phyloP scores from a whole-genome alignment of 23 red algal genomes.

The Rhodosorus marinus region DNA sequence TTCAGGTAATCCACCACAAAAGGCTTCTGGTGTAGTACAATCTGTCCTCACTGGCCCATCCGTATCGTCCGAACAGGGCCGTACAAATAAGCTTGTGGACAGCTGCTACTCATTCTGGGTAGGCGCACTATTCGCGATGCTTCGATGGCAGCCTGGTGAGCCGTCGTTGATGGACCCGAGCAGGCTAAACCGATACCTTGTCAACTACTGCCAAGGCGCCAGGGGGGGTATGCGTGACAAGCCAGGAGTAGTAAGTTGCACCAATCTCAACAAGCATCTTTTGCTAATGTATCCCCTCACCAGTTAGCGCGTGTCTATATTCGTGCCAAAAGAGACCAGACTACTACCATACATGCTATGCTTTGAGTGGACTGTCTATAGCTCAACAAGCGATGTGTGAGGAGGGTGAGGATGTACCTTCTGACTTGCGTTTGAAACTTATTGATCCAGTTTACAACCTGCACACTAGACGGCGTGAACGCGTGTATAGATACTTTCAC shows the following conservation, averaged over 20 bases:
- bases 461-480: background rate
- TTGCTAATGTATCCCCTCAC: no score
- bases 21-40: no score
- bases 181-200: conserved; percentile 23
- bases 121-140: conserved; percentile 19
- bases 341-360: conserved; percentile 93
- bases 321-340: conserved; percentile 24
- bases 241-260: no score
- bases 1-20: no score
- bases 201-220: conserved; percentile 55
- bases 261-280: no score
- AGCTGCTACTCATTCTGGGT: conserved; percentile 92
- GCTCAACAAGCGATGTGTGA: conserved; percentile 35
- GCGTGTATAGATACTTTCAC: background rate
- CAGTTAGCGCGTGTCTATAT: no score
- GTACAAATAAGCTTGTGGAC: conserved; percentile 91
- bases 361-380: conserved; percentile 64
- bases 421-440: background rate
- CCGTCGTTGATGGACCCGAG: background rate
- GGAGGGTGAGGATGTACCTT: background rate
- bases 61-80: no score
- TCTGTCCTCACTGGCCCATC: no score
- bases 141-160: background rate
- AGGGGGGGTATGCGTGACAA: conserved; percentile 82
- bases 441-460: background rate